Evolutionary conservation across 768 basidiomycete genomes (phyloP).

Genomic region (Boletus rex-veris): DNA sequence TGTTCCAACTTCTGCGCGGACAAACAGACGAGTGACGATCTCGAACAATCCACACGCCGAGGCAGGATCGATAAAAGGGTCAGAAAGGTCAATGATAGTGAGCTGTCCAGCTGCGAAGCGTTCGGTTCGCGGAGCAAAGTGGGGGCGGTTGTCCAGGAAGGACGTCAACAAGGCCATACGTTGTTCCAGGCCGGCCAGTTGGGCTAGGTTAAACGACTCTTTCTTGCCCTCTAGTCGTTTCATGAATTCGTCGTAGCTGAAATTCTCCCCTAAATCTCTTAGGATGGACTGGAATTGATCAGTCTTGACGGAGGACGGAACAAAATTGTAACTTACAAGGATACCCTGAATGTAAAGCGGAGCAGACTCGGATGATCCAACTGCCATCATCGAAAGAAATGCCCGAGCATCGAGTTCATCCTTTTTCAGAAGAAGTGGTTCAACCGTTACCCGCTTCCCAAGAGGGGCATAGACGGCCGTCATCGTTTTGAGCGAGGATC

Average conservation of each 20-base stretch:
- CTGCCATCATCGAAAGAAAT: slow-evolving; percentile 72
- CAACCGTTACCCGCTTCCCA: slow-evolving; percentile 46
- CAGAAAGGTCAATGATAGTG: slow-evolving; percentile 68
- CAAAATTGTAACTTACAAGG: slow-evolving; percentile 42
- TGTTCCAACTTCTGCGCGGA: slow-evolving; percentile 54
- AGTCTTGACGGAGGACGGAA: not conserved
- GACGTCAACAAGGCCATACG: slow-evolving; percentile 58
- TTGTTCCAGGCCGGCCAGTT: slow-evolving; percentile 56
- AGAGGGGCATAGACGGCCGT: slow-evolving; percentile 51
- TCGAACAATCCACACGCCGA: slow-evolving; percentile 72
- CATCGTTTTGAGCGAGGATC: slow-evolving; percentile 60
- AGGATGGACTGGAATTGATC: slow-evolving; percentile 47
- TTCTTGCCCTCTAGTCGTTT: slow-evolving; percentile 43
- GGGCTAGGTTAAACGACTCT: slow-evolving; percentile 52
- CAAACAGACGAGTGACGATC: slow-evolving; percentile 61
- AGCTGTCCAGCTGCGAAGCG: slow-evolving; percentile 57
- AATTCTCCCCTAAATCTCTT: slow-evolving; percentile 59
- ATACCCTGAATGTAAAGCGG: slow-evolving; percentile 70
- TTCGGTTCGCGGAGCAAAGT: slow-evolving; percentile 2
- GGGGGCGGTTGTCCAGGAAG: slow-evolving; percentile 42
- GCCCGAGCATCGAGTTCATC: slow-evolving; percentile 65
- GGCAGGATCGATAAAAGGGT: slow-evolving; percentile 65
- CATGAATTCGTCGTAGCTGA: slow-evolving; percentile 50
- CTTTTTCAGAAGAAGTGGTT: slow-evolving; percentile 53
- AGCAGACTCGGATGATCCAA: slow-evolving; percentile 55